A percentile compares a stretch with the other conserved stretches of the same genome.
Evolutionary conservation across 768 basidiomycete species (phyloP).

Genomic region (Russula compacta): DNA sequence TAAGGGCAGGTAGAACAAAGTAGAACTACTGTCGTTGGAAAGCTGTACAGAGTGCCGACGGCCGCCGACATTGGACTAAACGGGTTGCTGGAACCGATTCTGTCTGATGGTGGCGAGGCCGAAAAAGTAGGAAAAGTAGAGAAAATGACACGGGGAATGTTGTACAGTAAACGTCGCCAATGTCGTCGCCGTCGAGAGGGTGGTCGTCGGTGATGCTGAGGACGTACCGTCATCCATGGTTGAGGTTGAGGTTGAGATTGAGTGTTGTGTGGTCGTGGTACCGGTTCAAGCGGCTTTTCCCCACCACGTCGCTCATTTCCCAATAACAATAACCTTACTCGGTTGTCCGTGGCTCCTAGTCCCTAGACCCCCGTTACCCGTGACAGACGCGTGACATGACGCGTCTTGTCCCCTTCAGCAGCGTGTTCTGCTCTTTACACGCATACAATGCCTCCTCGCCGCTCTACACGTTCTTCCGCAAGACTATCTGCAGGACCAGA

Average conservation of each 20-base stretch:
- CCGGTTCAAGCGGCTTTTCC: slow-evolving; percentile 9
- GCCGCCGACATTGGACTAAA: slow-evolving; percentile 19
- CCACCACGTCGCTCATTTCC: neutral
- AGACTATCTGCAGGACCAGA: slow-evolving; percentile 7
- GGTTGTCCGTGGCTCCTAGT: neutral
- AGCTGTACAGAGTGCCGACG: slow-evolving; percentile 22
- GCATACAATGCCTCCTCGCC: slow-evolving; percentile 18
- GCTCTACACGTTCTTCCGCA: slow-evolving; percentile 19
- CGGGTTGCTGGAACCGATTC: slow-evolving; percentile 15
- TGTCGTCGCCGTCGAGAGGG: slow-evolving; percentile 38
- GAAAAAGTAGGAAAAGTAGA: slow-evolving; percentile 19
- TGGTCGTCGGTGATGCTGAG: slow-evolving; percentile 65
- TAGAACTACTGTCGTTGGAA: slow-evolving; percentile 16
- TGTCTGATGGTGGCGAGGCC: slow-evolving; percentile 19
- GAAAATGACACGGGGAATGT: slow-evolving; percentile 18
- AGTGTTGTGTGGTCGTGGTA: slow-evolving; percentile 21
- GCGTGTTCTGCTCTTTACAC: neutral
- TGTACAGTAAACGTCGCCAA: slow-evolving; percentile 32
- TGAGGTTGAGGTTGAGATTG: slow-evolving; percentile 28
- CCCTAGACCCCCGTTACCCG: neutral
- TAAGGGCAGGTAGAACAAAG: slow-evolving; percentile 7
- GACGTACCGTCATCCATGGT: slow-evolving; percentile 70
- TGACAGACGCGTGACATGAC: slow-evolving; percentile 18
- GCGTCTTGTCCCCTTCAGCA: slow-evolving; percentile 6
- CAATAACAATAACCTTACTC: neutral